A percentile compares a stretch with the other conserved stretches of the same genome.
phyloP scores from a whole-genome alignment of 2,329 filamentous ascomycete species.

The Simplicillium sp. region DNA sequence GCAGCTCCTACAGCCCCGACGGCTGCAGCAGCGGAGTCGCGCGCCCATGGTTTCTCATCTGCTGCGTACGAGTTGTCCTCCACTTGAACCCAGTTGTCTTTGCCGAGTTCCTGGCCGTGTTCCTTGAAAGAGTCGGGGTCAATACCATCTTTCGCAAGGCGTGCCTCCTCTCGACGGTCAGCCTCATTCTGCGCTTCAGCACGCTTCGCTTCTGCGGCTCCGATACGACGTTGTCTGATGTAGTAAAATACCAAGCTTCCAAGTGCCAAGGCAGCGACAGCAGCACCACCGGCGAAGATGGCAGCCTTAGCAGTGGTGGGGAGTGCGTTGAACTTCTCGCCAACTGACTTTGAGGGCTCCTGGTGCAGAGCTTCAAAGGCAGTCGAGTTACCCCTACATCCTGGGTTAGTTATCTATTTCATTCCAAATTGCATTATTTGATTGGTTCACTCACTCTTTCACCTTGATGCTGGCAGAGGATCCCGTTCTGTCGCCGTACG shows the following conservation, averaged over 20 bases:
- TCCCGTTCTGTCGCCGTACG: slow-evolving; percentile 53
- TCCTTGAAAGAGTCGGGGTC: slow-evolving; percentile 35
- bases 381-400: slow-evolving; percentile 46
- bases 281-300: slow-evolving; percentile 39
- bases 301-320: slow-evolving; percentile 39
- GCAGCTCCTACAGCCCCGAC: slow-evolving; percentile 1
- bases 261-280: slow-evolving; percentile 30
- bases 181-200: slow-evolving; percentile 33
- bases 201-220: slow-evolving; percentile 38
- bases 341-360: slow-evolving; percentile 30
- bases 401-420: slow-evolving; percentile 12
- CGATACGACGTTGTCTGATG: slow-evolving; percentile 43
- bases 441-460: slow-evolving; percentile 31
- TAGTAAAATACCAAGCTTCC: slow-evolving; percentile 40
- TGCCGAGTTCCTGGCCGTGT: slow-evolving; percentile 12
- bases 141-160: slow-evolving; percentile 35
- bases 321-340: slow-evolving; percentile 46
- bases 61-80: not conserved
- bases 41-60: slow-evolving; percentile 3
- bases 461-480: slow-evolving; percentile 55
- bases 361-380: slow-evolving; percentile 32
- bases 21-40: not conserved
- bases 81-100: no score
- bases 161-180: slow-evolving; percentile 42
- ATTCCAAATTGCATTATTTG: not conserved